These are phyloP conservation scores for Polychaeton citri DNA, from an alignment of 2,329 filamentous ascomycete genomes.

Conservation along the genomic window DNA sequence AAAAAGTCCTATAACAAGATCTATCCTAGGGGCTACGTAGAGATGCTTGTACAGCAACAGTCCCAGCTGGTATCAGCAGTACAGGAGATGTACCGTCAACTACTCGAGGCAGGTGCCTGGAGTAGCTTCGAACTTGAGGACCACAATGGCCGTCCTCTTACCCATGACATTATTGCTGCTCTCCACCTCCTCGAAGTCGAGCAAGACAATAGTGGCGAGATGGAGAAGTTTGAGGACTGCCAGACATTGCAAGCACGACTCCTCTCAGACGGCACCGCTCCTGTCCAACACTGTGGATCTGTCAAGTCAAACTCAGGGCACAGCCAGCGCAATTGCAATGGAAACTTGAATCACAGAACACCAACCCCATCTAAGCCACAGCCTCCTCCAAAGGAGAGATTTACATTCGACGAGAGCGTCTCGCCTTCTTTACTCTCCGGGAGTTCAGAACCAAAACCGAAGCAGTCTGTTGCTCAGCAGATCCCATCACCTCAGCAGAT, in stretches of 20 bases:
- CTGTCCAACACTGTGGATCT: conserved; percentile 40
- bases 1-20: conserved; percentile 56
- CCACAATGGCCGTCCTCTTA: conserved; percentile 44
- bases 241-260: conserved; percentile 42
- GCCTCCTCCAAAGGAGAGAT: conserved; percentile 10
- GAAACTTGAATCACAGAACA: conserved; percentile 21
- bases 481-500: conserved; percentile 13
- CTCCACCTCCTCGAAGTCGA: conserved; percentile 43
- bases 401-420: conserved; percentile 16
- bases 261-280: conserved; percentile 38
- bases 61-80: conserved; percentile 47
- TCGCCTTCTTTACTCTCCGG: conserved; percentile 13
- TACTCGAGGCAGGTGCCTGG: conserved; percentile 42
- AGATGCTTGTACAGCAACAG: conserved; percentile 56
- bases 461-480: conserved; percentile 3
- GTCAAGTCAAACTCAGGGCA: conserved; percentile 46
- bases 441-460: conserved; percentile 12
- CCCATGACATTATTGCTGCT: conserved; percentile 49
- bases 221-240: conserved; percentile 44
- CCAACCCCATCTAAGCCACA: conserved; percentile 19
- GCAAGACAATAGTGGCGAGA: conserved; percentile 30
- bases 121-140: conserved; percentile 40
- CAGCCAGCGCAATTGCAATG: conserved; percentile 25
- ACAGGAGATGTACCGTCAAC: conserved; percentile 45
- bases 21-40: conserved; percentile 55